Evolutionary conservation across 352 stramenopile species (phyloP), one percentile per base, ranked within the genome.

Genomic region (Phytophthora pinifolia): DNA sequence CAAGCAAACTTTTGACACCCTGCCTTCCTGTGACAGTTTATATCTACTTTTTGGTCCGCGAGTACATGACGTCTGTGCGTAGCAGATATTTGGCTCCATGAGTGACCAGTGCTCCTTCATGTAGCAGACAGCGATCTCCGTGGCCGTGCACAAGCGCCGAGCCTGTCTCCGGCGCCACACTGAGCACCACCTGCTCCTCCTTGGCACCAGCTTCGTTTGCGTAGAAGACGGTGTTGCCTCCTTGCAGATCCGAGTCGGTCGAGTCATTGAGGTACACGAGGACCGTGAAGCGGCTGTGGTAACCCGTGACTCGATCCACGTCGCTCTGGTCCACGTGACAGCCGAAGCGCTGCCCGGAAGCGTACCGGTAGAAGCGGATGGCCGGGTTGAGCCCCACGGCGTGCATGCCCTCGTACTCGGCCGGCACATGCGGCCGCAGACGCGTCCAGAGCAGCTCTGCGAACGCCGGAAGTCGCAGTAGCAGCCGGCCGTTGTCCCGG

Each of bases 281-380:
- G 58, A 91, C 74, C 8, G 83, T 93, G 62, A 90, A 91, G 65
- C 76, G 79, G 45, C 83, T 93, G 62, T 85, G 70, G 61, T 71
- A 76, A 37, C 76, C 69, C 30, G 83, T 93, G 45, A 79, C 54
- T 4, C 73, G 70, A 52, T 93, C 80, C 46, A 91, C 73, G 59
- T 91, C 78, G 66, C 83, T 93, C 67, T 91, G 79, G 59, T 93
- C 83, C n/a, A 93, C 80, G 48, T 91, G 80, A 42, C 80, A 91
- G 31, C 80, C 83, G 58, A 93, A 93, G 6, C 74, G 63, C 68
- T 93, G 83, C 12, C 80, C 80, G 5, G 54, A 57, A 37, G 62
- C 61, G 62, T 93, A 93, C 13, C 80, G 74, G 34, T 93, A 93
- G 65, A 93, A 89, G 12, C 81, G 76, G 47, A 91, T 81, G 13